Base-by-base conservation (phyloP, 2,329 filamentous ascomycete genomes). In the Juglanconis juglandina region DNA sequence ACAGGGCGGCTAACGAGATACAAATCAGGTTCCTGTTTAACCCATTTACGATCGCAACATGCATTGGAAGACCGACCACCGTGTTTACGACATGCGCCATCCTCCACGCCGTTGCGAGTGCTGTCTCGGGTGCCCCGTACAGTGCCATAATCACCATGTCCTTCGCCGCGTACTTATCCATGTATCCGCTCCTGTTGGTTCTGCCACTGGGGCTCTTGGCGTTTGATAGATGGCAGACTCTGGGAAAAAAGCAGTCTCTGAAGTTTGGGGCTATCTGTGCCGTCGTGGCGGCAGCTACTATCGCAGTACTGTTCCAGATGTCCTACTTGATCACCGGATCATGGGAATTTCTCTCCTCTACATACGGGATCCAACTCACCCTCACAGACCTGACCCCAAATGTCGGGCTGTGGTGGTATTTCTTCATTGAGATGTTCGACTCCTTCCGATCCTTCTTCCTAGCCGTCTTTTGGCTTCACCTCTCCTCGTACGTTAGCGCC, bases 401-500 rank as follows among this genome's bases (percentile, higher is more conserved):
- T 66, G 90, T 96, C 35, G 95, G 95, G 1, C 81, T 99, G 1
- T 99, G 95, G 95, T 99, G 95, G 95, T 99, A 99, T 76, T 99
- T 99, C 77, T 98, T 99, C 72, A 96, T 96, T 67, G 94, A 99
- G 72, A 99, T 99, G 87, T 99, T 99, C 73, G 95, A 99, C 76
- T 94, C 93, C 1, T 99, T 99, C 82, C 86, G 95, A 44, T 88
- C 90, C 67, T 99, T 99, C 81, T 99, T 98, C 81, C 84, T 99
- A 3, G 95, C 91, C 58, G 93, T 99, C 53, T 99, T 99, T 78
- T 98, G 96, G 92, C 83, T 99, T 63, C 95, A 99, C 72, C 86
- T 98, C 60, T 87, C 90, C 0, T 89, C 90, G 44, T 99, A 99
- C 75, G 91, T 96, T 41, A 90, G 89, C 14, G 94, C 91, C 0